Evolutionary conservation across 768 basidiomycete genomes (phyloP).

Genomic region (Hemileccinum rubropunctum): DNA sequence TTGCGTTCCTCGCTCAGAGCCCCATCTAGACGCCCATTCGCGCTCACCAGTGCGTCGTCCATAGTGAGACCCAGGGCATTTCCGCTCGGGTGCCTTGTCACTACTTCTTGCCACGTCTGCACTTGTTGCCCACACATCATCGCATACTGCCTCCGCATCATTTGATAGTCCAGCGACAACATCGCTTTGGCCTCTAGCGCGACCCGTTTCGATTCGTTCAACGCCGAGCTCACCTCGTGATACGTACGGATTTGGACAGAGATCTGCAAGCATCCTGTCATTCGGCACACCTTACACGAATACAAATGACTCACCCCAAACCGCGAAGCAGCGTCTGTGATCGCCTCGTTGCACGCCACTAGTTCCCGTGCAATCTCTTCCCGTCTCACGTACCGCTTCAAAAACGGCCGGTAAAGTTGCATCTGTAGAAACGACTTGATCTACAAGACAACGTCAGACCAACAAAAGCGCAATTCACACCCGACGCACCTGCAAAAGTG

Average conservation of each 20-base stretch:
- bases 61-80: slow-evolving; percentile 11
- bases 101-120: slow-evolving; percentile 1
- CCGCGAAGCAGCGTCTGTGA: slow-evolving; percentile 44
- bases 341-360: slow-evolving; percentile 45
- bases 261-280: slow-evolving; percentile 26
- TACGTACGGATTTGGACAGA: slow-evolving; percentile 54
- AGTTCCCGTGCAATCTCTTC: slow-evolving; percentile 63
- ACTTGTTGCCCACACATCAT: slow-evolving; percentile 6
- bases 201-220: slow-evolving; percentile 20
- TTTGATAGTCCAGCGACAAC: slow-evolving; percentile 16
- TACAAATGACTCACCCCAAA: slow-evolving; percentile 21
- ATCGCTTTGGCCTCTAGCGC: slow-evolving; percentile 20
- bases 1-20: not conserved
- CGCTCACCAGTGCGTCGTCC: not conserved
- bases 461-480: not conserved
- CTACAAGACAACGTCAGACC: slow-evolving; percentile 21
- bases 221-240: slow-evolving; percentile 44
- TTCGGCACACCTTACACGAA: not conserved
- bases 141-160: slow-evolving; percentile 11
- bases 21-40: not conserved
- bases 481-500: slow-evolving; percentile 45
- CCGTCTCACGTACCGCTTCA: slow-evolving; percentile 75
- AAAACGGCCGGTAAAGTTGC: slow-evolving; percentile 65
- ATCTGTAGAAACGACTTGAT: slow-evolving; percentile 54
- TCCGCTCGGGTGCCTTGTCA: not conserved